Percentiles rank a stretch among this genome's conserved stretches.
Evolutionary conservation across 495 filamentous ascomycete genomes (phyloP).

Genomic region (Rostrohypoxylon terebratum): DNA sequence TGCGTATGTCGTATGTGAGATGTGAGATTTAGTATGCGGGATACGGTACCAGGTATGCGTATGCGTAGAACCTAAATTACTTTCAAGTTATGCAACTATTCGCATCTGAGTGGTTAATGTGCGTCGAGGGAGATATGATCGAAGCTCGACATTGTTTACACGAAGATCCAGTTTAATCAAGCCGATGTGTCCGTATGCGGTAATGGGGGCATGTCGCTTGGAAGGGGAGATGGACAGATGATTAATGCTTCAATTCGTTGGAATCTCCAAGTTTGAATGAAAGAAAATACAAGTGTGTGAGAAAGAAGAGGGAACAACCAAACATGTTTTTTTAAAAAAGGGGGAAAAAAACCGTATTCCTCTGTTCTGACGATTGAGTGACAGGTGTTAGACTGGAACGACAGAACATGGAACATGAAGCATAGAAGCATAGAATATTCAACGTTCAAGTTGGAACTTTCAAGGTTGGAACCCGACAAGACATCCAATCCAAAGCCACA

Average conservation of each 20-base stretch:
- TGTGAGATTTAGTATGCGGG: not conserved
- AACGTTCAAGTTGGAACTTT: not conserved
- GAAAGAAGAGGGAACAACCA: not conserved
- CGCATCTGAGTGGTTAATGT: not conserved
- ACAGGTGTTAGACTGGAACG: slow-evolving; percentile 9
- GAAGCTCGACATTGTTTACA: slow-evolving; percentile 7
- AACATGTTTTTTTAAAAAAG: slow-evolving; percentile 15
- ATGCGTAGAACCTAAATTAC: not conserved
- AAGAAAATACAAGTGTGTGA: not conserved
- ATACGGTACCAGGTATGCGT: not conserved
- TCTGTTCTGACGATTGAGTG: slow-evolving; percentile 23
- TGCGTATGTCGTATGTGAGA: not conserved
- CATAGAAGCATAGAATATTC: too few relatives aligned
- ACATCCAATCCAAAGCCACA: slow-evolving; percentile 38
- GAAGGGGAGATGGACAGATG: not conserved
- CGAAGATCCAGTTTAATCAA: slow-evolving; percentile 21
- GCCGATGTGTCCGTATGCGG: slow-evolving; percentile 22
- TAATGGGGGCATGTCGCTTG: slow-evolving; percentile 17
- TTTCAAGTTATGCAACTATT: not conserved
- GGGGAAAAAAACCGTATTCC: too few relatives aligned
- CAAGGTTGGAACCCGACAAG: slow-evolving; percentile 3
- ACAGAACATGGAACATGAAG: not conserved
- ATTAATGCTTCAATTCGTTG: not conserved
- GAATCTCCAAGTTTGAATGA: not conserved
- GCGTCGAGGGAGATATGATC: slow-evolving; percentile 12